These are phyloP conservation scores for Stevia rebaudiana DNA, from an alignment of 140 eudicot genomes.

Conservation along the genomic window DNA sequence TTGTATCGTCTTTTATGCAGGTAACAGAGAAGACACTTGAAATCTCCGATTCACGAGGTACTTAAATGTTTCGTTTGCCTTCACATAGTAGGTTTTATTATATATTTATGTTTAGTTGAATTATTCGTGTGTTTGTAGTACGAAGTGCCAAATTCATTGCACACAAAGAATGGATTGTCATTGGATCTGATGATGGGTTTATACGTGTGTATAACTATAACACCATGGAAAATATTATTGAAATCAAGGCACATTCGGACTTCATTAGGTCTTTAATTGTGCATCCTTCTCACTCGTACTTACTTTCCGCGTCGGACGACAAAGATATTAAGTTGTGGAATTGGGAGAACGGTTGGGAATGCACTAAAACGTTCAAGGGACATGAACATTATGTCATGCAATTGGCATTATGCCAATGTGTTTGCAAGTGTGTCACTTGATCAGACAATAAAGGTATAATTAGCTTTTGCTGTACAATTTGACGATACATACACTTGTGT, in stretches of 20 bases:
- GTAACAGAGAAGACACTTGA: conserved; percentile 19
- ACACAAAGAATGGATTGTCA: conserved; percentile 47
- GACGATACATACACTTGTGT: neutral
- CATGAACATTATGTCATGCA: conserved; percentile 57
- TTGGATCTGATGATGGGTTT: conserved; percentile 45
- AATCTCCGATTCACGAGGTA: conserved; percentile 23
- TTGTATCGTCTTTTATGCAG: neutral
- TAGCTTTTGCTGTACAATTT: neutral
- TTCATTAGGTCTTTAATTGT: conserved; percentile 43
- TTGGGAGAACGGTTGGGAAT: conserved; percentile 55
- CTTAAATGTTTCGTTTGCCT: neutral
- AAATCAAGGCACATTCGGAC: conserved; percentile 47
- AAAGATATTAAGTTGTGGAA: conserved; percentile 51
- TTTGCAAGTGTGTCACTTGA: conserved; percentile 60
- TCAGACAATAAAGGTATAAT: conserved; percentile 40
- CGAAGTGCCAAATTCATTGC: conserved; percentile 41
- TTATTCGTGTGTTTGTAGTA: conserved; percentile 24
- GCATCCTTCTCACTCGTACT: conserved; percentile 45
- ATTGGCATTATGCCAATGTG: conserved; percentile 35
- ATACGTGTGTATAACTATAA: conserved; percentile 54
- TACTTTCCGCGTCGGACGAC: conserved; percentile 54
- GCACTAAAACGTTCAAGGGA: conserved; percentile 52
- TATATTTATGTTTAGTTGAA: neutral
- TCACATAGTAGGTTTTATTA: neutral
- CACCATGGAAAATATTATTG: conserved; percentile 34